Percentiles rank a stretch among this genome's conserved stretches.
Conservation (phyloP, 768 basidiomycete species). For the Lactarius sp. region DNA sequence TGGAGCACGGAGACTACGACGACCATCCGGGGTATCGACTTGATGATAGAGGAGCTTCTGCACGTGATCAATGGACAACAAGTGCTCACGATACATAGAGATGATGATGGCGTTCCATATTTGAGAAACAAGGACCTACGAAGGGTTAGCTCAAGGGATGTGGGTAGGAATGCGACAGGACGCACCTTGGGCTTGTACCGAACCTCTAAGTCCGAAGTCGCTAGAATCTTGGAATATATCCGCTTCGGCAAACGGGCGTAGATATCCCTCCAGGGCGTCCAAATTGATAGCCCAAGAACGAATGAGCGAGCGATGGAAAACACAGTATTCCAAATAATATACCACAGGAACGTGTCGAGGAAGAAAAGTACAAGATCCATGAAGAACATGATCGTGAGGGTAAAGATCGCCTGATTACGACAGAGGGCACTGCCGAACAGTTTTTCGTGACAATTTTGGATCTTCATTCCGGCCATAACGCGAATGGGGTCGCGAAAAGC, state of each 20-base stretch:
- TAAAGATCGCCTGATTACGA: constrained; percentile 90
- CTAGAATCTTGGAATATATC: constrained; percentile 92
- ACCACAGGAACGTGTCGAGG: constrained; percentile 99
- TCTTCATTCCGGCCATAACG: constrained; percentile 96
- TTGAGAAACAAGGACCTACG: constrained; percentile 91
- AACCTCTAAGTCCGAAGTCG: constrained; percentile 93
- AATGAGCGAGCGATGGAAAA: constrained; percentile 87
- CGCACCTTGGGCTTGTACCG: constrained; percentile 99
- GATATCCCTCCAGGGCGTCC: constrained; percentile 99
- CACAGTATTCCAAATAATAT: constrained; percentile 98
- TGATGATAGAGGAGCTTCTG: constrained; percentile 98
- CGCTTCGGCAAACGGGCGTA: constrained; percentile 94
- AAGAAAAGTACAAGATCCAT: constrained; percentile 98
- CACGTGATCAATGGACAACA: constrained; percentile 98
- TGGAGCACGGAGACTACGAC: constrained; percentile 88
- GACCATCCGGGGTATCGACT: constrained; percentile 81
- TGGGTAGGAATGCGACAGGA: background rate
- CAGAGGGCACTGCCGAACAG: constrained; percentile 83
- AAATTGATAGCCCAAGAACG: constrained; percentile 87
- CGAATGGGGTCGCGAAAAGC: constrained; percentile 91
- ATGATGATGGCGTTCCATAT: constrained; percentile 99
- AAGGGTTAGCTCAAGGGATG: background rate
- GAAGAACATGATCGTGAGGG: constrained; percentile 95
- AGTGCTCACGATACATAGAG: constrained; percentile 98
- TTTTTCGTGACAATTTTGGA: constrained; percentile 85